Evolutionary conservation across 2,329 filamentous ascomycete species (phyloP).

Genomic region (Fusarium longipes): DNA sequence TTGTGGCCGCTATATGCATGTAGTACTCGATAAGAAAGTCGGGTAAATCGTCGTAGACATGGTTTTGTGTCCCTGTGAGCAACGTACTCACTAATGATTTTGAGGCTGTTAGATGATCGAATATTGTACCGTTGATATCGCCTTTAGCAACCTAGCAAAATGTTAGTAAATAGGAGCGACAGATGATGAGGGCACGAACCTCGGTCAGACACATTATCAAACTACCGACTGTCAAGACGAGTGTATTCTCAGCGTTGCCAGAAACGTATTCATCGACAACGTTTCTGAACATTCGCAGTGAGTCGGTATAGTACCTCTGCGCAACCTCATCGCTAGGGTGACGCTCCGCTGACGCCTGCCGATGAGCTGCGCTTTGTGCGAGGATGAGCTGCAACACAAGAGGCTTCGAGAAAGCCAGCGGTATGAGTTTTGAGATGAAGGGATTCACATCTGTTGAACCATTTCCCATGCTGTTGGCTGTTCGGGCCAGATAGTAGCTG

Average conservation of each 20-base stretch:
- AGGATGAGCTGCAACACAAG: constrained; percentile 60
- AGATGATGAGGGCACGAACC: constrained; percentile 45
- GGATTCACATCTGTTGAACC: constrained; percentile 59
- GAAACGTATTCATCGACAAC: constrained; percentile 51
- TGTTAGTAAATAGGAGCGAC: constrained; percentile 13
- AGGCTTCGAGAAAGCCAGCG: constrained; percentile 58
- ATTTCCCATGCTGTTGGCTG: constrained; percentile 60
- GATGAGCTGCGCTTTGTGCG: constrained; percentile 57
- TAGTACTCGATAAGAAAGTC: constrained; percentile 62
- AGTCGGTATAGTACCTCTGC: constrained; percentile 52
- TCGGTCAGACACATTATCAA: constrained; percentile 61
- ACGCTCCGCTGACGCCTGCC: constrained; percentile 48
- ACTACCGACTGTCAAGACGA: constrained; percentile 58
- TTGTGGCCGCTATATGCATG: constrained; percentile 59
- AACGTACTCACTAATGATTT: constrained; percentile 55
- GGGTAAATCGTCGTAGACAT: constrained; percentile 53
- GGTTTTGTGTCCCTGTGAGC: constrained; percentile 48
- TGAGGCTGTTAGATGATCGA: constrained; percentile 59
- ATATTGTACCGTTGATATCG: constrained; percentile 58
- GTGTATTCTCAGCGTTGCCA: constrained; percentile 50
- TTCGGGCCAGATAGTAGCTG: constrained; percentile 58
- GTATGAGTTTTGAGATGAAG: constrained; percentile 59
- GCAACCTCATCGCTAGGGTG: constrained; percentile 49
- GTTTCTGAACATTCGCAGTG: constrained; percentile 51
- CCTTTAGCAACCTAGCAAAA: constrained; percentile 52